phyloP scores from a whole-genome alignment of 2,329 filamentous ascomycete species.

The Albifimbria verrucaria region DNA sequence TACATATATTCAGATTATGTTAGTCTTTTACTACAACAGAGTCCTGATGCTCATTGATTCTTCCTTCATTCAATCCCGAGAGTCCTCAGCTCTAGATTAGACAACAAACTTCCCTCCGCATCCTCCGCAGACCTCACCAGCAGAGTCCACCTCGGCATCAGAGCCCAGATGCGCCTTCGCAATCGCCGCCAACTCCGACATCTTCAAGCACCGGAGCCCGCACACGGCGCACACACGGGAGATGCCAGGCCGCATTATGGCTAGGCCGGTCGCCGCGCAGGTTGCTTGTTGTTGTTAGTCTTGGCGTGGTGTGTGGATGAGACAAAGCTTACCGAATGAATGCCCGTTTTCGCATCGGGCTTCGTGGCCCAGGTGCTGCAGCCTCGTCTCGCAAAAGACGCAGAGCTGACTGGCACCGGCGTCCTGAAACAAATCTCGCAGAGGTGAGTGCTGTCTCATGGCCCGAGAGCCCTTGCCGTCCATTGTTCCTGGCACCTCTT shows the following conservation, averaged over 20 bases:
- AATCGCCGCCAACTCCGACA: conserved; percentile 35
- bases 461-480: conserved; percentile 12
- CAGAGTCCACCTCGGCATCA: conserved; percentile 24
- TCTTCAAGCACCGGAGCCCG: conserved; percentile 45
- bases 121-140: conserved; percentile 33
- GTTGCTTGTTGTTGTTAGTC: conserved; percentile 32
- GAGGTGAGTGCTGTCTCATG: conserved; percentile 14
- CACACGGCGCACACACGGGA: conserved; percentile 55
- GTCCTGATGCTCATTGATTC: too few relatives aligned
- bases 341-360: conserved; percentile 37
- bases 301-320: background rate
- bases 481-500: conserved; percentile 40
- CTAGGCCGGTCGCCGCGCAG: conserved; percentile 51
- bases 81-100: too few relatives aligned
- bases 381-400: conserved; percentile 40
- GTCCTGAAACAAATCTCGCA: conserved; percentile 36
- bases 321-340: conserved; percentile 32
- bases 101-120: conserved; percentile 41
- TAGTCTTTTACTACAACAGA: too few relatives aligned
- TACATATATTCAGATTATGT: too few relatives aligned
- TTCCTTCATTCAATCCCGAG: too few relatives aligned
- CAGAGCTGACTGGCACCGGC: conserved; percentile 38
- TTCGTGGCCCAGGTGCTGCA: conserved; percentile 29
- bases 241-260: conserved; percentile 51
- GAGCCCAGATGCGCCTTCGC: conserved; percentile 25